Percentiles rank a stretch among this genome's conserved stretches.
phyloP scores from a whole-genome alignment of 352 stramenopile species.

The Bremia lactucae region DNA sequence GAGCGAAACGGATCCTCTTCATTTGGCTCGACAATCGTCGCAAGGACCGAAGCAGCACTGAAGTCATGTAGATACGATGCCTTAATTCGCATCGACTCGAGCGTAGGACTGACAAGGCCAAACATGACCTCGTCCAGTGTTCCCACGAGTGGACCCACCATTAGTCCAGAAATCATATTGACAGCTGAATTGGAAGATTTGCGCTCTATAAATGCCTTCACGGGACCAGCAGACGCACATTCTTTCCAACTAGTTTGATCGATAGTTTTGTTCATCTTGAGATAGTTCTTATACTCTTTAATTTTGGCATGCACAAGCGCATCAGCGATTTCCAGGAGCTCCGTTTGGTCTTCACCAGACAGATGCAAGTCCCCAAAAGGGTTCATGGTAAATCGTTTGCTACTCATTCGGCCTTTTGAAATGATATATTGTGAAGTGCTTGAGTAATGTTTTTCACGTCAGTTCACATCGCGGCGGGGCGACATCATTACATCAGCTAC shows the following conservation, averaged over 20 bases:
- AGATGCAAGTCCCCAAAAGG: conserved; percentile 6
- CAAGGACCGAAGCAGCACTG: conserved; percentile 29
- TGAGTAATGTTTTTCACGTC: too few species aligned
- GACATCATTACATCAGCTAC: too few species aligned
- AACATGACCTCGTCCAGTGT: conserved; percentile 33
- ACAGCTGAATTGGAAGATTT: conserved; percentile 8
- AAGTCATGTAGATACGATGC: conserved; percentile 16
- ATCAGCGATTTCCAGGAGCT: conserved; percentile 9
- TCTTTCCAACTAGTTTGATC: conserved; percentile 12
- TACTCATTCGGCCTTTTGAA: conserved; percentile 1
- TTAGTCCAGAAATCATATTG: conserved; percentile 11
- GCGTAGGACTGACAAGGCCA: conserved; percentile 19
- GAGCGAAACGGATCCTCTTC: conserved; percentile 30
- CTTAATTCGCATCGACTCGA: conserved; percentile 20
- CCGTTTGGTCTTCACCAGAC: not conserved
- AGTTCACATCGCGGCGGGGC: too few species aligned
- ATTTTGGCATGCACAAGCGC: conserved; percentile 7
- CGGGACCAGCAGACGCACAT: not conserved
- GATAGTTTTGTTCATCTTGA: conserved; percentile 8
- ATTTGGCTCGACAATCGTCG: conserved; percentile 28
- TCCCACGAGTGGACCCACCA: conserved; percentile 16
- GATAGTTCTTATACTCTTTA: conserved; percentile 13
- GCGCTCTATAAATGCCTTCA: conserved; percentile 7
- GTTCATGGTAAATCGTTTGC: conserved; percentile 14
- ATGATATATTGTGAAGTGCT: too few species aligned